Evolutionary conservation across 306 rosid genomes (phyloP), one percentile per base, ranked within the genome.

Genomic region (Trichosanthes truncata): DNA sequence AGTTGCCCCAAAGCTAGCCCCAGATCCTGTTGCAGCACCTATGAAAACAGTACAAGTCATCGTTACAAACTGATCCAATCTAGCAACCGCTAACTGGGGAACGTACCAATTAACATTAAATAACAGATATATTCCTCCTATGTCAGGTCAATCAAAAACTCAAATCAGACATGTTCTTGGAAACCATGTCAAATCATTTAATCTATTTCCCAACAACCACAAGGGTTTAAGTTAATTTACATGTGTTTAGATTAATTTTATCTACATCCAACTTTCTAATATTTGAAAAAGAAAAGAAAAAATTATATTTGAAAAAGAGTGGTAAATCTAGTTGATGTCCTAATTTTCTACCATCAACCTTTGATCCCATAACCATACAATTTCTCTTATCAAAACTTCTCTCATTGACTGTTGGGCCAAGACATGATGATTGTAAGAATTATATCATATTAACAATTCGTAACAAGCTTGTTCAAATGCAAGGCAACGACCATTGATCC

Each of bases 1-100:
- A 75, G 87, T 82, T 79, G 89, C 77, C 55, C 98, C 98, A 82
- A 96, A 93, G 92, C 99, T 96, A 13, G 95, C 86, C 73, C 97
- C 97, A 33, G 93, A 89, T 72, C 94, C 97, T 59, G 92, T 81
- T 43, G 88, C 92, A 74, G 90, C 86, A 60, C 99, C 97, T 93
- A 74, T 52, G 89, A 78, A 76, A 81, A 78, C 33, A 76, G 76
- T 62, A 29, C 76, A 60, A 72, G 18, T 3, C 59, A 73, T 60
- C 49, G 25, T 20, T 56, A 29, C 49, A 20, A 23, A 74, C 62
- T 9, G 18, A 74, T 29, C 61, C 41, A 45, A 46, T 7, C 9
- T 7, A 48, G 77, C 9, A 74, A 74, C 21, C 1, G 45, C 15
- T 13, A 74, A 3, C 57, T 26, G n/a, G 13, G 17, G 48, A 68